A percentile compares a stretch with the other conserved stretches of the same genome.
Evolutionary conservation across 2,329 filamentous ascomycete genomes (phyloP).

Genomic region (Alternaria ventricosa): DNA sequence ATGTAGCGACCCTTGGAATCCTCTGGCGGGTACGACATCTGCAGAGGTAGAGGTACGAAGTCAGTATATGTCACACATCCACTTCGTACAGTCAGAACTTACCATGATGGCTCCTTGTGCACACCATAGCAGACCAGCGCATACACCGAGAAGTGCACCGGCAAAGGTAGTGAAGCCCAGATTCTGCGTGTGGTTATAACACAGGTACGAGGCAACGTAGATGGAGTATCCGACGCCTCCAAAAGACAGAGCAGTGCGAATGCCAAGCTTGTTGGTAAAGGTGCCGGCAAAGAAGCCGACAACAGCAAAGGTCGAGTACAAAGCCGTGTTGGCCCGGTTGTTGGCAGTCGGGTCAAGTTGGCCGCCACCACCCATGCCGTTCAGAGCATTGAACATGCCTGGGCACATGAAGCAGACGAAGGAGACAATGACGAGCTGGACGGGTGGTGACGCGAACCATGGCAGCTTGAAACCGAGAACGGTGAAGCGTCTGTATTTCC

Average conservation of each 20-base stretch:
- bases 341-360: slow-evolving; percentile 60
- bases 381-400: slow-evolving; percentile 62
- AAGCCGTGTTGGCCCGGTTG: slow-evolving; percentile 72
- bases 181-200: slow-evolving; percentile 72
- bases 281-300: slow-evolving; percentile 72
- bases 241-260: slow-evolving; percentile 70
- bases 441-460: slow-evolving; percentile 58
- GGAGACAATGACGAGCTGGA: slow-evolving; percentile 58
- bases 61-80: neutral
- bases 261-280: slow-evolving; percentile 77
- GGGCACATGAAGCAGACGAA: slow-evolving; percentile 62
- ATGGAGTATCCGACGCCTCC: slow-evolving; percentile 80
- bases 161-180: slow-evolving; percentile 77
- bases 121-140: slow-evolving; percentile 81
- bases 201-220: slow-evolving; percentile 74
- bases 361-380: slow-evolving; percentile 59
- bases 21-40: slow-evolving; percentile 83
- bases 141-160: slow-evolving; percentile 77
- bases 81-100: neutral
- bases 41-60: too few relatives aligned
- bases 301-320: slow-evolving; percentile 75
- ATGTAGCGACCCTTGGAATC: slow-evolving; percentile 86
- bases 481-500: slow-evolving; percentile 56
- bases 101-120: slow-evolving; percentile 82
- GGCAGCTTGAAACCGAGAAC: slow-evolving; percentile 53